These are phyloP conservation scores for Sarocladium oryzae DNA, from an alignment of 2,329 filamentous ascomycete species.

Conservation along the genomic window DNA sequence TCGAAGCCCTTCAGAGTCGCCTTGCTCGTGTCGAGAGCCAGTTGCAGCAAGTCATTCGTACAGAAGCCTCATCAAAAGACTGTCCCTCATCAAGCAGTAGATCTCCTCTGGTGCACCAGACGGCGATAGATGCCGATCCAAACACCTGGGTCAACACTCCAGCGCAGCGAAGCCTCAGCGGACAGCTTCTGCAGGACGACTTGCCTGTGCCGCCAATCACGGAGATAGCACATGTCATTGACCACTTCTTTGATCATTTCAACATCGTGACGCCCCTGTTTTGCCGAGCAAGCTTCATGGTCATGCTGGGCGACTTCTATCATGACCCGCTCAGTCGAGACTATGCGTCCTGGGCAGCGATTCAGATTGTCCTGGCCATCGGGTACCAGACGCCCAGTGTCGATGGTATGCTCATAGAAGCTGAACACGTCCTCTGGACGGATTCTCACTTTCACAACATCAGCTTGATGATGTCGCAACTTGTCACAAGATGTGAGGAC, in stretches of 20 bases:
- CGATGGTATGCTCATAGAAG: slow-evolving; percentile 10
- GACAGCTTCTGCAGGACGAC: slow-evolving; percentile 9
- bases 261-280: slow-evolving; percentile 33
- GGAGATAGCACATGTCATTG: slow-evolving; percentile 28
- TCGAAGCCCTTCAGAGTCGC: background rate
- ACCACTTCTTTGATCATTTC: slow-evolving; percentile 30
- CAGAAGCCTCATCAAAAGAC: background rate
- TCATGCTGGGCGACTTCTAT: slow-evolving; percentile 29
- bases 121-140: background rate
- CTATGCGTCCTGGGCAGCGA: slow-evolving; percentile 28
- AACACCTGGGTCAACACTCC: background rate
- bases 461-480: slow-evolving; percentile 30
- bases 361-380: slow-evolving; percentile 33
- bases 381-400: slow-evolving; percentile 23
- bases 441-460: slow-evolving; percentile 30
- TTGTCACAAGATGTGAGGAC: slow-evolving; percentile 31
- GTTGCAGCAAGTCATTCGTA: background rate
- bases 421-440: slow-evolving; percentile 16
- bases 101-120: background rate
- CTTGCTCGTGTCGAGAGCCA: slow-evolving; percentile 3
- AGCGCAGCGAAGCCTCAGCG: background rate
- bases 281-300: slow-evolving; percentile 28
- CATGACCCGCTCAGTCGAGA: slow-evolving; percentile 15
- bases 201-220: slow-evolving; percentile 25
- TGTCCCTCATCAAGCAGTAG: background rate